Base-by-base conservation (phyloP, 495 filamentous ascomycete species). In the Hypoxylon crocopeplum region DNA sequence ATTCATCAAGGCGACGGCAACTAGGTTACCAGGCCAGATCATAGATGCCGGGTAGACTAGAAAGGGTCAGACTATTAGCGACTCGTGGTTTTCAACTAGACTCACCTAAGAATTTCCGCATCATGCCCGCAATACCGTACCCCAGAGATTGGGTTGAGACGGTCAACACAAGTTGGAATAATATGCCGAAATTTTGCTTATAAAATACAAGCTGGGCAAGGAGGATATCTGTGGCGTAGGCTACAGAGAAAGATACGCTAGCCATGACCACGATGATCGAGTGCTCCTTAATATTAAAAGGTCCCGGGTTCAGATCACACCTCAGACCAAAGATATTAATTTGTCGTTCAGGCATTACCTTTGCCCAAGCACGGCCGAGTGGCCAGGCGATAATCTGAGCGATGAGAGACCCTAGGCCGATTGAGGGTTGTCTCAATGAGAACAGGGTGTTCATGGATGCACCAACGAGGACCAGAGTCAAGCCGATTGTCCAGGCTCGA, bases 201-300 rank as follows among this genome's bases (percentile, higher is more conserved):
- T 91, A 90, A 64, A 88, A 90, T 32, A 86, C 71, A 19, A 77
- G 60, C 65, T 87, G 82, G 0, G 87, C 86, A 19, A 88, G 75
- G 20, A 90, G 84, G 59, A 87, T 79, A 54, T 90, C 86, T 1
- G 86, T 90, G 15, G 86, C 84, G 39, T 88, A 86, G 2, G 86
- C 86, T n/a, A 84, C 83, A 62, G 72, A 87, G 64, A 75, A 80
- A 48, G 74, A 77, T 5, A 83, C 82, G 48, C 77, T 78, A 5
- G 83, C 83, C 88, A 91, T 92, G 57, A 91, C 84, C 5, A 87
- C 86, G 57, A 92, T 89, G 57, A 92, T 75, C 5, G 86, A 82
- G 75, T 92, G 89, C 65, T 76, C 73, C 42, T 92, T 92, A 70
- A 90, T 83, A 68, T 90, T 92, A 74, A 92, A 92, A 34, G 84